Evolutionary conservation across 2,329 filamentous ascomycete species (phyloP), one percentile per base, ranked within the genome.

Genomic region (Colletotrichum gigasporum): DNA sequence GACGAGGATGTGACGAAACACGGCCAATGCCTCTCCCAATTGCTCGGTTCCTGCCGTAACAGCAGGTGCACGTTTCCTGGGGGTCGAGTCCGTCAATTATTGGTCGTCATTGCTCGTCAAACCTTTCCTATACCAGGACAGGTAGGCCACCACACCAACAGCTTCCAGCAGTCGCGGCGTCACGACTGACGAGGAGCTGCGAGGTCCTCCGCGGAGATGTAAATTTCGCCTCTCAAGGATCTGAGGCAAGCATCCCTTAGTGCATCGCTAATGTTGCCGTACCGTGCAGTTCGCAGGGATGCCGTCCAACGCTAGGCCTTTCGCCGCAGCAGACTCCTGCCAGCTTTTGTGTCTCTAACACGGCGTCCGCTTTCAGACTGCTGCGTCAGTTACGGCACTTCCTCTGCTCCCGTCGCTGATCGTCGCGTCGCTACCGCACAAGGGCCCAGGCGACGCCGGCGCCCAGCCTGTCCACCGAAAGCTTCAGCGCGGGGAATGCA

Each of bases 171-270:
- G n/a, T n/a, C n/a, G n/a, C n/a, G n/a, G 34, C 50, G 34, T 53
- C n/a, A 41, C 34, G 14, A n/a, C 22, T 51, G 47, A 14, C 26
- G 24, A n/a, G 14, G n/a, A 39, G 6, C 18, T 16, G 51, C n/a
- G 32, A 48, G 41, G 34, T 11, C 18, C 20, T 37, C 62, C 62
- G 62, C 62, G 62, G 62, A 64, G 48, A 64, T 61, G 48, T 48
- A 61, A 64, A 32, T 50, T 61, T 35, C 55, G 14, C 24, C 12
- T 48, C 41, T 62, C 62, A 16, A 64, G 62, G 56, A 64, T 64
- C 62, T 50, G 48, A 61, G 42, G 62, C 56, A 62, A 42, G 56
- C 56, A 64, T 64, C 42, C 47, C 18, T 61, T 62, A 64, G 56
- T 54, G 56, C 26, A n/a, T 61, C 62, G 62, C 56, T 55, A 64